Evolutionary conservation across 139 green algal genomes (phyloP), one percentile per base, ranked within the genome.

Genomic region (Chlorella sp.): DNA sequence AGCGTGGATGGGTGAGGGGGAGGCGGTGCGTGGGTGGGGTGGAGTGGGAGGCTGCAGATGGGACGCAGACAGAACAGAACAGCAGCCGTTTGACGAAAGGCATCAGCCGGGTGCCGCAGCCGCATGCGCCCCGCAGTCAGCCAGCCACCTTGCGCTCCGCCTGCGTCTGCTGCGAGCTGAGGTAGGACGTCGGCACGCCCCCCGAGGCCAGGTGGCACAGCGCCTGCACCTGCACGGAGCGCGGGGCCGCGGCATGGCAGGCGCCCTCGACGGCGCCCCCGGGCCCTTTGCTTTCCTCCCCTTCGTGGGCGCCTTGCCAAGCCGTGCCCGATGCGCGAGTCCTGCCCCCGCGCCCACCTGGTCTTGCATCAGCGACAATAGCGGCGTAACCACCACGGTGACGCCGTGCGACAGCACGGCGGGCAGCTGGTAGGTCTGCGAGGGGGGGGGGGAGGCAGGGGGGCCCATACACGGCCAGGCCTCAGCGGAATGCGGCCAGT

Each of bases 341-440:
- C n/a, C n/a, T n/a, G n/a, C n/a, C n/a, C n/a, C n/a, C n/a, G n/a
- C n/a, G n/a, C n/a, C n/a, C n/a, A n/a, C n/a, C n/a, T n/a, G n/a
- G 79, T 98, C 95, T 45, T 98, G 92, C 86, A 98, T 98, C 45
- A 99, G 89, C 1, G 91, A 95, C 35, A 99, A 84, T 64, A 99
- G 89, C 27, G 96, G 96, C 27, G 92, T 97, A 14, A 99, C 89
- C 33, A 99, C 96, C 43, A 99, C 80, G 5, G 71, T 60, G 21
- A 77, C 25, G 58, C 71, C 71, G 8, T 12, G 56, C 5, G 45
- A 46, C 21, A 68, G 8, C 56, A 69, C 71, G 3, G 58, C 45
- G 5, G 53, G 50, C 14, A 95, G 81, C 83, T 97, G 91, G 77
- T 94, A 98, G 65, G 93, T 97, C 38, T 98, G 82, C 60, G 82